phyloP scores from a whole-genome alignment of 257 asterid species.

The Rhazya stricta region DNA sequence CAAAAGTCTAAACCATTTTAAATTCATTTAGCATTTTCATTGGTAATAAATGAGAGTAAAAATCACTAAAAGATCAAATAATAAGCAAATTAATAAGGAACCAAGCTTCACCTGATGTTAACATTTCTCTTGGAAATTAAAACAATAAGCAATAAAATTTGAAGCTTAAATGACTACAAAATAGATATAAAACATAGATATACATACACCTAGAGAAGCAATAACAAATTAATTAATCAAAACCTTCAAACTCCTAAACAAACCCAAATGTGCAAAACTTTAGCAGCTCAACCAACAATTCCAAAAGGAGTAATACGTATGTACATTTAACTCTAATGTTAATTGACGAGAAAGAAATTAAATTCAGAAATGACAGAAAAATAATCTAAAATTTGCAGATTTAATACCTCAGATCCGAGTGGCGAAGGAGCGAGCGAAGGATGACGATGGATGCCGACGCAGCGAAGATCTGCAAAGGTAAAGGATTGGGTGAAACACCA shows the following conservation, averaged over 20 bases:
- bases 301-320: too few relatives aligned
- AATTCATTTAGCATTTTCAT: neutral
- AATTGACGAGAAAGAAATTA: slow-evolving; percentile 2
- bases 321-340: too few relatives aligned
- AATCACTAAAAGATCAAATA: neutral
- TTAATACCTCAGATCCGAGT: too few relatives aligned
- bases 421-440: too few relatives aligned
- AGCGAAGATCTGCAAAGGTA: too few relatives aligned
- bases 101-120: neutral
- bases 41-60: neutral
- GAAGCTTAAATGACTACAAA: neutral
- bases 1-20: neutral
- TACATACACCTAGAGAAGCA: neutral
- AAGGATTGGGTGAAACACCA: too few relatives aligned
- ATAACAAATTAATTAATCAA: neutral
- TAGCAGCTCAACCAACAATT: neutral
- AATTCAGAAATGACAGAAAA: slow-evolving; percentile 3
- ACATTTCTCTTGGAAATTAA: neutral
- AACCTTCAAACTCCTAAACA: neutral
- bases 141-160: neutral
- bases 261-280: neutral
- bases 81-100: neutral
- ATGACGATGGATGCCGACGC: too few relatives aligned
- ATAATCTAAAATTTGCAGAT: neutral
- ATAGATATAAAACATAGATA: neutral